These are phyloP conservation scores for Cutaneotrichosporon cyanovorans DNA, from an alignment of 1,284 basidiomycete species.

Conservation along the genomic window DNA sequence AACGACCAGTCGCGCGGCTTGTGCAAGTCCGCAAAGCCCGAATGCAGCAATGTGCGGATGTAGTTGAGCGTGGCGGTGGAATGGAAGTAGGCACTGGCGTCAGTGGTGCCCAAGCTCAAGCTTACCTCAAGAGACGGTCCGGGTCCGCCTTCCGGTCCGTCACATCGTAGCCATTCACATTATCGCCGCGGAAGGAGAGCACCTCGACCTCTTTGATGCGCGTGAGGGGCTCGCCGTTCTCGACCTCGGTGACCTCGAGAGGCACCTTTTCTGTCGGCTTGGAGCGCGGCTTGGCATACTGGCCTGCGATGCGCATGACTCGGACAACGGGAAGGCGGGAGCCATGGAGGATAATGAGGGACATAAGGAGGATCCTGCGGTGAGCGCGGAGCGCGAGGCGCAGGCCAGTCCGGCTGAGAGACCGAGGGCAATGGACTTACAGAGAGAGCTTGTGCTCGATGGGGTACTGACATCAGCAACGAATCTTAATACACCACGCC, in stretches of 20 bases:
- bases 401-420: neutral
- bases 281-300: constrained; percentile 93
- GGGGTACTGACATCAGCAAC: constrained; percentile 59
- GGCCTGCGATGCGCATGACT: constrained; percentile 85
- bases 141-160: constrained; percentile 78
- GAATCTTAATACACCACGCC: too few relatives aligned
- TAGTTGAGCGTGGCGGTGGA: constrained; percentile 90
- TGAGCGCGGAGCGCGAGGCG: neutral
- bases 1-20: constrained; percentile 90
- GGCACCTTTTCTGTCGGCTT: constrained; percentile 67
- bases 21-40: constrained; percentile 84
- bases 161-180: constrained; percentile 72
- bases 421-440: too few relatives aligned
- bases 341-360: constrained; percentile 89
- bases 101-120: neutral
- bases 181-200: constrained; percentile 68
- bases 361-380: constrained; percentile 73
- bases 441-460: constrained; percentile 91
- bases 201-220: constrained; percentile 38
- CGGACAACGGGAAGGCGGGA: constrained; percentile 85
- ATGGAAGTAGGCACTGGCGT: constrained; percentile 82
- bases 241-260: constrained; percentile 52
- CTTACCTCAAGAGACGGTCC: constrained; percentile 61
- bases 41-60: constrained; percentile 75
- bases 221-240: constrained; percentile 28